These are phyloP conservation scores for Paracamarosporium sp. DNA, from an alignment of 2,329 filamentous ascomycete species.

Conservation along the genomic window DNA sequence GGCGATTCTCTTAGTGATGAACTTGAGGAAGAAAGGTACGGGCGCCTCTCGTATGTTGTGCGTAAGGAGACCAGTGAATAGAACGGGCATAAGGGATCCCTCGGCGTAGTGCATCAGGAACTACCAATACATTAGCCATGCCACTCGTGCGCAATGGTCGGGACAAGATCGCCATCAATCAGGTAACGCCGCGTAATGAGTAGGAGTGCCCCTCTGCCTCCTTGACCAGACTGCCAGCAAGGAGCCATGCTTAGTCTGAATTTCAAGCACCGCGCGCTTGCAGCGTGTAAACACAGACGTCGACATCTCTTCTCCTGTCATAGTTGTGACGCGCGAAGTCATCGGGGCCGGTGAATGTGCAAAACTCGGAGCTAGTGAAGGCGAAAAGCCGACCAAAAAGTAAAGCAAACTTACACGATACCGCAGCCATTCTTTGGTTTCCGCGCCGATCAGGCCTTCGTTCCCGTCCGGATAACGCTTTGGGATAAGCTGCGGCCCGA, in stretches of 20 bases:
- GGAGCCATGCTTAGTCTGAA: not conserved
- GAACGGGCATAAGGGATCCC: slow-evolving; percentile 77
- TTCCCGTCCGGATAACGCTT: slow-evolving; percentile 59
- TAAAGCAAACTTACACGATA: slow-evolving; percentile 52
- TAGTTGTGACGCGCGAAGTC: no score
- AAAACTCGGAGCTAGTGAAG: not conserved
- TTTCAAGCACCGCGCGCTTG: not conserved
- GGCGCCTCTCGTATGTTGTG: slow-evolving; percentile 57
- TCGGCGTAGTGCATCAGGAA: slow-evolving; percentile 78
- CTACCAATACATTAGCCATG: slow-evolving; percentile 58
- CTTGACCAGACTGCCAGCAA: not conserved
- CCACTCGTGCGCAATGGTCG: not conserved
- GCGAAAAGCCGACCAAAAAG: not conserved
- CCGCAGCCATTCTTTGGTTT: slow-evolving; percentile 66
- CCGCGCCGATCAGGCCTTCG: slow-evolving; percentile 62
- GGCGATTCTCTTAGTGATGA: slow-evolving; percentile 65
- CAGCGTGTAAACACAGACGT: not conserved
- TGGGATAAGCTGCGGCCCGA: slow-evolving; percentile 60
- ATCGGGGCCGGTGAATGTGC: not conserved
- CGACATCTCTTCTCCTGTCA: not conserved
- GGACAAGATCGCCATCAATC: not conserved
- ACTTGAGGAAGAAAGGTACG: slow-evolving; percentile 73
- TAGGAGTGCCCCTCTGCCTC: no score
- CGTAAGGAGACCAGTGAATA: slow-evolving; percentile 71
- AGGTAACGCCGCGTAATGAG: no score